phyloP scores from a whole-genome alignment of 805 yeast genomes.

The Saccharomycopsis sp. region DNA sequence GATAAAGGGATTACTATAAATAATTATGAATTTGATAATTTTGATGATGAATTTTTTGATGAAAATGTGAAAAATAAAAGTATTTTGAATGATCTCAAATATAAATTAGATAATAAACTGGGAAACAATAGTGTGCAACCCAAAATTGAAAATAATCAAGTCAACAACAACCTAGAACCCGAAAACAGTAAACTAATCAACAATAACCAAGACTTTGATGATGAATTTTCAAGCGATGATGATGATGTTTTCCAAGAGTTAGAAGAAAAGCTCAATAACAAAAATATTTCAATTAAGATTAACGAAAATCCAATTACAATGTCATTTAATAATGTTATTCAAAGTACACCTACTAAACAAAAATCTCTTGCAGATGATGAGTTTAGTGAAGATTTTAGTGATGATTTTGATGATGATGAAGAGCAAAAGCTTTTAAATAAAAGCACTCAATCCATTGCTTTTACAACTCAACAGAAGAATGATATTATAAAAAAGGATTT shows the following conservation, averaged over 20 bases:
- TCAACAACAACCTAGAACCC: slow-evolving; percentile 10
- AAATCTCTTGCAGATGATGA: background rate
- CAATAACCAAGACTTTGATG: background rate
- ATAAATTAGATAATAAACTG: background rate
- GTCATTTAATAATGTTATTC: background rate
- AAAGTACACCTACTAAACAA: background rate
- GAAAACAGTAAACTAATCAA: too few species aligned
- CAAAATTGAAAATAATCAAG: slow-evolving; percentile 11
- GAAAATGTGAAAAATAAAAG: slow-evolving; percentile 3
- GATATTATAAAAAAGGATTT: slow-evolving; percentile 2
- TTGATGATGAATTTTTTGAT: slow-evolving; percentile 15
- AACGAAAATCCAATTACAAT: background rate
- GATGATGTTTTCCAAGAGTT: background rate
- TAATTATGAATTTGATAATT: slow-evolving; percentile 9
- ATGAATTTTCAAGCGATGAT: background rate
- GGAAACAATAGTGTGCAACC: too few species aligned
- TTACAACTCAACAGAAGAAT: slow-evolving; percentile 3
- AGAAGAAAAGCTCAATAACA: background rate
- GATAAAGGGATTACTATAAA: slow-evolving; percentile 14
- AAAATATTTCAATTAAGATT: background rate
- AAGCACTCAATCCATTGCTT: background rate
- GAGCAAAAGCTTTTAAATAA: slow-evolving; percentile 4
- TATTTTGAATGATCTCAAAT: too few species aligned
- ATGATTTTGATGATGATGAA: slow-evolving; percentile 1
- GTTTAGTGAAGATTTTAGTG: background rate